These are phyloP conservation scores for Halophytophthora polymorphica DNA, from an alignment of 352 stramenopile genomes.

Conservation along the genomic window DNA sequence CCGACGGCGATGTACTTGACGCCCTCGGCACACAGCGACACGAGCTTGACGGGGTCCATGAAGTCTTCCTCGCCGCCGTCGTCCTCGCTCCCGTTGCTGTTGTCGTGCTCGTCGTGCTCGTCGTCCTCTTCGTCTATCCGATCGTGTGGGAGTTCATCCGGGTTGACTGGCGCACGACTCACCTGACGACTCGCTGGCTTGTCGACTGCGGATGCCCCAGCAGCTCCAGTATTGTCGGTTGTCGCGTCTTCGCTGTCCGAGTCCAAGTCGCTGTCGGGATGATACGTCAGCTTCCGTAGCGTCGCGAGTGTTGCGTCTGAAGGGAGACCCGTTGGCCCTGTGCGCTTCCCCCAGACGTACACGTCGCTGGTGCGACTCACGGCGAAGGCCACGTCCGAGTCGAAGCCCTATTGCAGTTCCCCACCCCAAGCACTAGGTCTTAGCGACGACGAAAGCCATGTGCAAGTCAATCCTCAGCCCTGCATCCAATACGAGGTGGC, in stretches of 20 bases:
- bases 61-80: slow-evolving; percentile 66
- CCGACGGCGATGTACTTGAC: slow-evolving; percentile 73
- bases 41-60: slow-evolving; percentile 64
- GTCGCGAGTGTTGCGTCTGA: slow-evolving; percentile 22
- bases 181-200: slow-evolving; percentile 1
- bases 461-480: background rate
- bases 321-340: slow-evolving; percentile 53
- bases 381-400: slow-evolving; percentile 78
- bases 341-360: slow-evolving; percentile 76
- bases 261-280: slow-evolving; percentile 45
- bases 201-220: no score
- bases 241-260: slow-evolving; percentile 46
- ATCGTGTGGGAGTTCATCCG: background rate
- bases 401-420: slow-evolving; percentile 48
- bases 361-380: slow-evolving; percentile 67
- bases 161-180: slow-evolving; percentile 5
- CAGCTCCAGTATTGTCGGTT: background rate
- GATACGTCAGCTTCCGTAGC: slow-evolving; percentile 42
- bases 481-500: slow-evolving; percentile 1
- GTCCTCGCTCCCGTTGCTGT: slow-evolving; percentile 19
- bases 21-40: slow-evolving; percentile 58
- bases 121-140: slow-evolving; percentile 16
- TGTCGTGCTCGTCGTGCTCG: slow-evolving; percentile 8
- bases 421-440: background rate
- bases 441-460: background rate